Evolutionary conservation across 257 asterid genomes (phyloP), one percentile per base, ranked within the genome.

Genomic region (Leptodermis oblonga): DNA sequence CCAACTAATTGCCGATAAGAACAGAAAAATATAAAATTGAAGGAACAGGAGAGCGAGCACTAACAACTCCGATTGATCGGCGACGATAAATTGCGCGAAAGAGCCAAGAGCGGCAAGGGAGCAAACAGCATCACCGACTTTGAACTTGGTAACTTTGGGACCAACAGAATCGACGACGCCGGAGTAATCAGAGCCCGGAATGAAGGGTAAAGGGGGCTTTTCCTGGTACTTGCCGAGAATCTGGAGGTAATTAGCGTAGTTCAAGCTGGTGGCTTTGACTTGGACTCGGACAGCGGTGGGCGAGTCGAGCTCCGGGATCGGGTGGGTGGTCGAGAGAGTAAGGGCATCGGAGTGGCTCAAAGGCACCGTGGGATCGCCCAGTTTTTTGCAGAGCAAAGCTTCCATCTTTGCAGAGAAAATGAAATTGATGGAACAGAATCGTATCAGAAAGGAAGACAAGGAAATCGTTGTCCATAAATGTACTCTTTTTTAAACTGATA

Each of bases 191-290:
- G 96, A 85, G 39, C 99, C 99, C 7, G 96, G 97, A 31, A 93
- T 87, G 70, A 93, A 93, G 10, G 97, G 97, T 36, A 88, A 58
- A 0, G 88, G 84, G 41, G 95, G 86, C 74, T 91, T 93, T 61
- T 90, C 99, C 64, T 93, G 99, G 82, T 93, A 93, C 81, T 90
- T 84, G 51, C 99, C 97, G 28, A 74, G 87, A 56, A 93, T 49
- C 80, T 90, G 97, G 36, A 93, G 91, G 86, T 88, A 90, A 82
- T 87, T 93, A 39, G 99, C 99, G 83, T 78, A 93, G 77, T 93
- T 93, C 86, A 93, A 79, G 85, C 97, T 88, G 23, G 95, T 88
- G 28, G 99, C 89, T 78, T 79, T 87, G 72, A 93, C 88, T 62
- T 92, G 86, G 74, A 93, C 75, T 52, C 96, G 82, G 25, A 90